Base-by-base conservation (phyloP, 345 rosid genomes). In the Limnanthes douglasii region DNA sequence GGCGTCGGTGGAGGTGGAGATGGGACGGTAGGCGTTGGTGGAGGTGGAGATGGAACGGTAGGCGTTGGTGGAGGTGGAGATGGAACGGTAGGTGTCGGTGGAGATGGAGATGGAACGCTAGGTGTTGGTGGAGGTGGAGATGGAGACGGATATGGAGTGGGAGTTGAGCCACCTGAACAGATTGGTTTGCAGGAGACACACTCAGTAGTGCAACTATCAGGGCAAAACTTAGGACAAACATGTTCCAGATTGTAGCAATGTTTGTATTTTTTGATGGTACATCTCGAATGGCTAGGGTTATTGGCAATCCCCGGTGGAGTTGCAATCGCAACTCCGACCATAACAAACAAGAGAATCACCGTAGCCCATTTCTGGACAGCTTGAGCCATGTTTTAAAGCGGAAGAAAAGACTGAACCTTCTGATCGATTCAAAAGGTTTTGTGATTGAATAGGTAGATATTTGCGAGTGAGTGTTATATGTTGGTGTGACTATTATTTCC, bases 151-250 rank as follows among this genome's bases (percentile, higher is more conserved):
- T 25, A 16, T 35, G 42, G 15, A 4, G 16, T 2, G 3, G 50
- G 45, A 21, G 50, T 12, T 2, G 57, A 45, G 46, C 48, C 15
- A 33, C 53, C 45, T 6, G n/a, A 2, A 35, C 78, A 74, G 0
- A 60, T 28, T 15, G 72, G 75, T 45, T 66, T 70, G 60, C 78
- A 73, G 32, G 74, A 74, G 5, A 15, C 56, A 43, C 78, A 69
- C 1, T 66, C 42, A 2, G 66, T 72, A 2, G 61, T 60, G 51
- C 83, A 70, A n/a, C 47, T 18, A 22, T 58, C 46, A 5, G 77
- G 83, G 31, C 70, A 70, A 20, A 64, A 64, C 48, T 59, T 60
- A 19, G 72, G 83, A 34, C 78, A 74, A n/a, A 66, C 68, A 27
- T 61, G 64, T 39, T 22, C 70, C 29, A 61, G 36, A 40, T 66